A percentile compares a stretch with the other conserved stretches of the same genome.
Conservation (phyloP, 345 rosid species). For the Garcia nutans region DNA sequence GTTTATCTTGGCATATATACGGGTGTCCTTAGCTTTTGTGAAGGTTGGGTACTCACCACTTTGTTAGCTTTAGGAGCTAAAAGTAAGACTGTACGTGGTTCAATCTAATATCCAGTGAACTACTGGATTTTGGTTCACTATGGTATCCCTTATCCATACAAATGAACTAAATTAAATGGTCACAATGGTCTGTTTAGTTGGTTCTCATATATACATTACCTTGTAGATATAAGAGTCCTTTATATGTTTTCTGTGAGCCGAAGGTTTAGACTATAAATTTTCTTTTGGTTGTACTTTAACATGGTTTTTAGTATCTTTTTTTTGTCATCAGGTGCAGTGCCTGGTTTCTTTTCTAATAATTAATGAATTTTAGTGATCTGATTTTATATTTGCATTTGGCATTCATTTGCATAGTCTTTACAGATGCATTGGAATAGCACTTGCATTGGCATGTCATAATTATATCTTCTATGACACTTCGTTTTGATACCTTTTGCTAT, state of each 20-base stretch:
- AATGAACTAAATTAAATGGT: not conserved
- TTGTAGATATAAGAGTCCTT: not conserved
- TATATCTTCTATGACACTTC: not conserved
- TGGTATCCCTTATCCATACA: not conserved
- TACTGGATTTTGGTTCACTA: not conserved
- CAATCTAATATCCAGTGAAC: too few species aligned
- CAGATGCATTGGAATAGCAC: not conserved
- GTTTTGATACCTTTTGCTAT: not conserved
- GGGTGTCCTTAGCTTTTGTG: too few species aligned
- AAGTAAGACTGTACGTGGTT: too few species aligned
- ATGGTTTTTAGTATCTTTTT: not conserved
- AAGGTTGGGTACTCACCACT: too few species aligned
- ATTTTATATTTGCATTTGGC: not conserved
- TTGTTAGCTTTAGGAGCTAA: too few species aligned
- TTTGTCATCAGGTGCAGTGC: not conserved
- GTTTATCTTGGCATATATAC: too few species aligned
- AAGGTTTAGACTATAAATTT: not conserved
- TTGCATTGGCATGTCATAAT: not conserved
- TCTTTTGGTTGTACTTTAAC: not conserved
- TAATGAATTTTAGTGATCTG: not conserved
- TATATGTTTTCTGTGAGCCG: too few species aligned
- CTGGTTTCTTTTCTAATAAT: not conserved
- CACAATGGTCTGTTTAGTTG: not conserved
- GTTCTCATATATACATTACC: not conserved
- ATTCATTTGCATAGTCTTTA: not conserved